Evolutionary conservation across 164 flowering plant species (phyloP).

Genomic region (Santalum album): DNA sequence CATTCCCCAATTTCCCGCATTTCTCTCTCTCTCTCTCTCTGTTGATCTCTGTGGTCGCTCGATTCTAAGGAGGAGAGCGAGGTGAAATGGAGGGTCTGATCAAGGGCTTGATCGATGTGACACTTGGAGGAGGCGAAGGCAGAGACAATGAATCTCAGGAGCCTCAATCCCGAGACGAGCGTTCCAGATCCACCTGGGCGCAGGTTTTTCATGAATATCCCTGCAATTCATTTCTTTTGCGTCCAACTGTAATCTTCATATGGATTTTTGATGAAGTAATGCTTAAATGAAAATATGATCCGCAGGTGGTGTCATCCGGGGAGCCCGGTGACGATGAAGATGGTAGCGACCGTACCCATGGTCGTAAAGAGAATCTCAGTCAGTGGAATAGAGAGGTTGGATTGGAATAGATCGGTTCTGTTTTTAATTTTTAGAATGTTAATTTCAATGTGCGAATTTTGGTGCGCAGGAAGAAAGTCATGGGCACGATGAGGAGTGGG

Average conservation of each 20-base stretch:
- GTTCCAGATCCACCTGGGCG: conserved; percentile 84
- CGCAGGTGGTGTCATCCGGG: too few species aligned
- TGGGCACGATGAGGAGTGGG: conserved; percentile 19
- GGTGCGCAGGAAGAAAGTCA: conserved; percentile 23
- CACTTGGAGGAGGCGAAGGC: conserved; percentile 29
- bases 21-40: conserved; percentile 6
- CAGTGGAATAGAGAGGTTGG: conserved; percentile 17
- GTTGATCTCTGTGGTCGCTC: not conserved
- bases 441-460: not conserved
- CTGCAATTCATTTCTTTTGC: not conserved
- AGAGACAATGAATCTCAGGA: conserved; percentile 9
- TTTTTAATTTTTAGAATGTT: not conserved
- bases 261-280: too few species aligned
- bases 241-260: not conserved
- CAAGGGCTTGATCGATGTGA: conserved; percentile 67
- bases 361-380: conserved; percentile 1
- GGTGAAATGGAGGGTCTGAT: conserved; percentile 68
- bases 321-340: conserved; percentile 44
- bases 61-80: not conserved
- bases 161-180: conserved; percentile 35
- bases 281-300: too few species aligned
- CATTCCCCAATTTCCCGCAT: not conserved
- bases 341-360: conserved; percentile 3
- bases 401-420: not conserved
- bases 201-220: conserved; percentile 43